Base-by-base conservation (phyloP, 139 green algal genomes). In the Auxenochlorella pyrenoidosa region DNA sequence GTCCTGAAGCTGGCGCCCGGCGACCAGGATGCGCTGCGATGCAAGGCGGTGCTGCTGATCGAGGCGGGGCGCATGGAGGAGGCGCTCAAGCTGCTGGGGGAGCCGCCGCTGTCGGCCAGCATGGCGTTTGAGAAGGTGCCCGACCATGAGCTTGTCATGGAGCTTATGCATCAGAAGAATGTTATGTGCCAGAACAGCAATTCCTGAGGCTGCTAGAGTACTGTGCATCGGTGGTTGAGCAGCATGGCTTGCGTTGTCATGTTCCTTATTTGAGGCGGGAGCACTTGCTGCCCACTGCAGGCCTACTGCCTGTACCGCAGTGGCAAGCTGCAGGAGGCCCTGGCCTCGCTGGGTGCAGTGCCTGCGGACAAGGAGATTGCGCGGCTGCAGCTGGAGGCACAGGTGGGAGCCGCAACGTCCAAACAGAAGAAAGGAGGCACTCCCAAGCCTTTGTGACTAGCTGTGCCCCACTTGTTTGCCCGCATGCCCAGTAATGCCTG, bases 221-320 rank as follows among this genome's bases (percentile, higher is more conserved):
- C 72, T 32, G 36, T 15, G 38, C 15, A 3, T 54, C 6, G 72
- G 12, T n/a, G 4, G 30, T 79, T 79, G 18, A 30, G 6, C 0
- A 0, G 72, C 21, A 13, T 24, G 16, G 54, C 40, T 47, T 85
- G 40, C 81, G 34, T 21, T 34, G 40, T 30, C 34, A 32, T 15
- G n/a, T n/a, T n/a, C n/a, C n/a, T n/a, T n/a, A n/a, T n/a, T n/a
- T n/a, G n/a, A n/a, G n/a, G n/a, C n/a, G n/a, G n/a, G n/a, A n/a
- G n/a, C n/a, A n/a, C n/a, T n/a, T n/a, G n/a, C n/a, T 91, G 87
- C 94, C 26, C 38, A 12, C 18, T 90, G 88, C 95, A 97, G 94
- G 96, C 94, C 0, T 98, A 98, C 88, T 97, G 95, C 90, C 83
- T 96, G 44, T 98, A 98, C 91, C 93, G 96, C 0, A 41, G 90